phyloP scores from a whole-genome alignment of 1,284 basidiomycete genomes.

The Tausonia pullulans region DNA sequence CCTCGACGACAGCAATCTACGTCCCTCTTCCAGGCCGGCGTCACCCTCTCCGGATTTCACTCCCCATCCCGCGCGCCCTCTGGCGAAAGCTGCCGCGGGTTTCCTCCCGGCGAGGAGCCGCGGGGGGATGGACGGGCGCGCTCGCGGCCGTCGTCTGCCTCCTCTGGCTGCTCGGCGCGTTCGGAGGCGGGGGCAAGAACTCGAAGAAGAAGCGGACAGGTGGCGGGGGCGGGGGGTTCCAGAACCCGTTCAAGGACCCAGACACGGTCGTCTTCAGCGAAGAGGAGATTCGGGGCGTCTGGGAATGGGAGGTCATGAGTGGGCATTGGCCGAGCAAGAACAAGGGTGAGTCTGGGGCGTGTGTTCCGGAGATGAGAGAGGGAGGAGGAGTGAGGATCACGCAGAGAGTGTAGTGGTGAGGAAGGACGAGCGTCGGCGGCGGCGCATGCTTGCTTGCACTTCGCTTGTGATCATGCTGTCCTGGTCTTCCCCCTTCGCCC shows the following conservation, averaged over 20 bases:
- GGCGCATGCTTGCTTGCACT: no score
- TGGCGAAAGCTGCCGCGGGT: slow-evolving; percentile 33
- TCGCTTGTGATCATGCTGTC: no score
- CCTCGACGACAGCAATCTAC: slow-evolving; percentile 22
- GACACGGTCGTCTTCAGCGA: slow-evolving; percentile 63
- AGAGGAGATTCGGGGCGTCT: slow-evolving; percentile 71
- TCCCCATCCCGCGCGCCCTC: slow-evolving; percentile 46
- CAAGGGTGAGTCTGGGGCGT: slow-evolving; percentile 45
- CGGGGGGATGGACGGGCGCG: slow-evolving; percentile 34
- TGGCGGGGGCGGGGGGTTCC: slow-evolving; percentile 44
- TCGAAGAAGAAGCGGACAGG: slow-evolving; percentile 42
- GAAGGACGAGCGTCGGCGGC: no score
- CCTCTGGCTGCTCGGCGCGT: slow-evolving; percentile 37
- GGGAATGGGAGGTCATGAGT: slow-evolving; percentile 83
- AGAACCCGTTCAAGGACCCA: slow-evolving; percentile 54
- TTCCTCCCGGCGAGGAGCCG: slow-evolving; percentile 27
- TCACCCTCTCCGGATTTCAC: slow-evolving; percentile 27
- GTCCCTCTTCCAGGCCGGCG: slow-evolving; percentile 25
- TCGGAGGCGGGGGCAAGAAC: neutral
- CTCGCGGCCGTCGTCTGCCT: slow-evolving; percentile 39
- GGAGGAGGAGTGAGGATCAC: no score
- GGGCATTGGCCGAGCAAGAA: slow-evolving; percentile 79
- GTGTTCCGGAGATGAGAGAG: neutral
- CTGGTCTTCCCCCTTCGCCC: no score
- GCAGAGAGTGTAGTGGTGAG: no score